phyloP scores from a whole-genome alignment of 257 asterid species.

The Lantana camara region DNA sequence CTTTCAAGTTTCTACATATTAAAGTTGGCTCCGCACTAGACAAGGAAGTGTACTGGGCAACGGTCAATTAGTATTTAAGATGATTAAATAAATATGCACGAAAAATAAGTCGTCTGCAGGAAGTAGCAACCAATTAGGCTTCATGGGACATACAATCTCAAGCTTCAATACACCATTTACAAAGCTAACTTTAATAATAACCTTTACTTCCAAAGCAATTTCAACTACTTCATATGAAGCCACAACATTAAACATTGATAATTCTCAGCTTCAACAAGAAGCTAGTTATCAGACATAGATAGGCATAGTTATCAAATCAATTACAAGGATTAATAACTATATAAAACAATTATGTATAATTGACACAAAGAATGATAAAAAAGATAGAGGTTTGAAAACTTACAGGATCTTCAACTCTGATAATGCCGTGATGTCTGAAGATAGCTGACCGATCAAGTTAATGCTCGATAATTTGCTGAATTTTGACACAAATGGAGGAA shows the following conservation, averaged over 20 bases:
- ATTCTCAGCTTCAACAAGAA: too few relatives aligned
- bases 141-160: too few relatives aligned
- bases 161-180: too few relatives aligned
- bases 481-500: conserved; percentile 6
- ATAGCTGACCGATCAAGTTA: conserved; percentile 55
- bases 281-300: conserved; percentile 7
- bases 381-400: conserved; percentile 26
- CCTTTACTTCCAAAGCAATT: too few relatives aligned
- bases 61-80: too few relatives aligned
- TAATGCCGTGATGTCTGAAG: conserved; percentile 61
- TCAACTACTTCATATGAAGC: too few relatives aligned
- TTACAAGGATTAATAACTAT: too few relatives aligned
- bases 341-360: neutral
- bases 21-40: too few relatives aligned
- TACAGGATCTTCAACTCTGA: conserved; percentile 81
- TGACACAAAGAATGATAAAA: neutral
- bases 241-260: too few relatives aligned
- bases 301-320: neutral
- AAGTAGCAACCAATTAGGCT: neutral
- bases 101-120: neutral
- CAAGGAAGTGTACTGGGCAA: too few relatives aligned
- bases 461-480: conserved; percentile 69
- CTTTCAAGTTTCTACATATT: too few relatives aligned
- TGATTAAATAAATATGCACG: conserved; percentile 4
- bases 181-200: too few relatives aligned